Conservation (phyloP, 129 eudicot genomes). For the Apium graveolens region DNA sequence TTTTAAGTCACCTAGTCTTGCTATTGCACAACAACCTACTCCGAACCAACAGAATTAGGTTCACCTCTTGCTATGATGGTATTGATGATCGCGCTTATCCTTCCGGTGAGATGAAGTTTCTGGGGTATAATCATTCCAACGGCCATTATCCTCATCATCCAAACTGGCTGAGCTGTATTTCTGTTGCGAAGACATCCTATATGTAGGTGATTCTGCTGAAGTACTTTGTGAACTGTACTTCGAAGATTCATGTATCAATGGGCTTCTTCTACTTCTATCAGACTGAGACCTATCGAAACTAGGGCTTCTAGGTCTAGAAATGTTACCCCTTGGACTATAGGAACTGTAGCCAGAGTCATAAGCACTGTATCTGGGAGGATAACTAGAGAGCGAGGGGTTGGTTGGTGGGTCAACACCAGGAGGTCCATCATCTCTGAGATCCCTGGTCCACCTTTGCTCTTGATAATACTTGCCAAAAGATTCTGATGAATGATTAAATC, state of each 20-base stretch:
- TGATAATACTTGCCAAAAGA: constrained; percentile 21
- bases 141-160: constrained; percentile 13
- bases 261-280: constrained; percentile 48
- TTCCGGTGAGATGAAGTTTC: constrained; percentile 24
- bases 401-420: constrained; percentile 50
- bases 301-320: constrained; percentile 37
- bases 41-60: background rate
- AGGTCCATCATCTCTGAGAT: constrained; percentile 62
- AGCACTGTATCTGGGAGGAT: constrained; percentile 38
- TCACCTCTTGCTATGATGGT: constrained; percentile 30
- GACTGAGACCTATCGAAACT: constrained; percentile 44
- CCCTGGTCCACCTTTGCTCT: constrained; percentile 45
- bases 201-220: constrained; percentile 13
- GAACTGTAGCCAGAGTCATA: constrained; percentile 23
- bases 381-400: constrained; percentile 37
- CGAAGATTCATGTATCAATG: constrained; percentile 32
- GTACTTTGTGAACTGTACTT: constrained; percentile 20
- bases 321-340: constrained; percentile 22
- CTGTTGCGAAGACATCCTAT: constrained; percentile 4
- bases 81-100: constrained; percentile 28
- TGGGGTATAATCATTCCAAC: constrained; percentile 20
- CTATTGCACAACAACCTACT: background rate
- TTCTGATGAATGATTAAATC: constrained; percentile 35
- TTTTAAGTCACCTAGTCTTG: background rate
- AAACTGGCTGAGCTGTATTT: background rate